Base-by-base conservation (phyloP, 306 rosid genomes). In the Calophaca sinica region DNA sequence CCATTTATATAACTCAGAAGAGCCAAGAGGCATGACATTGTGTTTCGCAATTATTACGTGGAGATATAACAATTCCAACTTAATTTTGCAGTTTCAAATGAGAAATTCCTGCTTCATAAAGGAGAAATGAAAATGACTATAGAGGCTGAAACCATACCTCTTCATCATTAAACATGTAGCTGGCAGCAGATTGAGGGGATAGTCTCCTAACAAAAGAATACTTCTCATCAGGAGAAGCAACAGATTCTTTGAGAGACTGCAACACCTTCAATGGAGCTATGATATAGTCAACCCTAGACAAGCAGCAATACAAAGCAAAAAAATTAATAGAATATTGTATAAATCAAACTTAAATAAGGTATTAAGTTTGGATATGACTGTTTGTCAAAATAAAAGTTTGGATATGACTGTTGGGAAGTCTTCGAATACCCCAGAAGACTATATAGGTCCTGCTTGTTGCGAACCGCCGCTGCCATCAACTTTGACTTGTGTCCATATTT, bases 391-490 rank as follows among this genome's bases (percentile, higher is more conserved):
- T 0, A 20, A 20, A 20, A 20, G 26, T 20, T 20, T 46, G 29
- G 58, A 78, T 52, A 82, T 58, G 71, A 79, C 14, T 7, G 52
- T 7, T 64, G 68, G 39, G 3, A 42, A 62, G 48, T 59, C 49
- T 20, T 69, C 67, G 54, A 72, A 80, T 89, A 94, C 98, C 98
- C 98, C 44, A 94, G 86, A 65, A 91, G 98, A 84, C 96, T 89
- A 84, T 90, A 91, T 38, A 94, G 76, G 74, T 94, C 98, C 84
- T 94, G 98, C 84, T 94, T 91, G 78, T 94, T 94, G 76, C 98
- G 93, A 71, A 94, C 96, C 29, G 97, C 98, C 31, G 96, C 97
- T n/a, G 98, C 98, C 96, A 94, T 94, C 89, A 94, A 78, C 89
- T 91, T 94, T 61, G 98, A 94, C 83, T 84, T 94, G 33, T 87